phyloP scores from a whole-genome alignment of 345 rosid species.

The Sonneratia alba region DNA sequence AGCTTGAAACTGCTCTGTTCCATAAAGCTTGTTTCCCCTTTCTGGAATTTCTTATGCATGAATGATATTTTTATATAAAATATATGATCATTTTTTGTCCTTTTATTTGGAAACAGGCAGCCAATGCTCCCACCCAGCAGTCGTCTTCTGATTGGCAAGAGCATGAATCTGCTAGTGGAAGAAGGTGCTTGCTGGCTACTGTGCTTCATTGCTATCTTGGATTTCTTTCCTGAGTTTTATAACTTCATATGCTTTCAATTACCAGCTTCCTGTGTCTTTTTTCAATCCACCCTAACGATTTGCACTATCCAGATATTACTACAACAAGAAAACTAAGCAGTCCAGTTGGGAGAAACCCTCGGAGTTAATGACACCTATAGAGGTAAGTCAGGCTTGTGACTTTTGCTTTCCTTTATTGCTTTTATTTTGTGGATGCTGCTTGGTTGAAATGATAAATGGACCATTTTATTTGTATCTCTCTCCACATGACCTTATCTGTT shows the following conservation, averaged over 20 bases:
- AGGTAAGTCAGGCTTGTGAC: conserved; percentile 43
- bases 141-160: conserved; percentile 89
- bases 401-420: not conserved
- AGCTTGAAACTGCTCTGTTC: too few relatives aligned
- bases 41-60: not conserved
- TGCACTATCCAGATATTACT: conserved; percentile 61
- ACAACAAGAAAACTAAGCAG: conserved; percentile 84
- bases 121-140: conserved; percentile 29
- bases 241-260: not conserved
- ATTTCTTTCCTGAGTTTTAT: not conserved
- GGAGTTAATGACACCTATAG: conserved; percentile 92
- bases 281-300: not conserved
- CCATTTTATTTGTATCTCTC: not conserved
- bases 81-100: not conserved
- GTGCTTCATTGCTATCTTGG: not conserved
- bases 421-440: not conserved
- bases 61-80: not conserved
- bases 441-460: not conserved
- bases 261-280: not conserved
- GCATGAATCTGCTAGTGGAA: conserved; percentile 80
- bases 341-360: conserved; percentile 97
- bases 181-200: conserved; percentile 44
- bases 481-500: not conserved
- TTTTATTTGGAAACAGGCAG: conserved; percentile 22
- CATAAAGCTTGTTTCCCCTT: not conserved